phyloP scores from a whole-genome alignment of 2,329 filamentous ascomycete species.

The Incumbomyces lentus region DNA sequence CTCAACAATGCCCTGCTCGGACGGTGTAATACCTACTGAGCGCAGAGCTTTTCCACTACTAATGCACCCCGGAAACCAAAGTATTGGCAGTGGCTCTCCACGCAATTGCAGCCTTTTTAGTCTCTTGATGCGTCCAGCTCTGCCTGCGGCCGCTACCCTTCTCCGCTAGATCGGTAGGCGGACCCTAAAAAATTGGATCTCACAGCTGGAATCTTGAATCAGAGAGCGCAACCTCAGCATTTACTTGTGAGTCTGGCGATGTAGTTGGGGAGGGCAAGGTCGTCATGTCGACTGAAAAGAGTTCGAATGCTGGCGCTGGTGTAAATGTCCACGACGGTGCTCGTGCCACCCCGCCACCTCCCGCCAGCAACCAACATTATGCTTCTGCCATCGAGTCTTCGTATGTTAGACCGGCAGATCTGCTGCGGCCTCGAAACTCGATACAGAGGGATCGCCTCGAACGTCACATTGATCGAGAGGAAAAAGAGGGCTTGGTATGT shows the following conservation, averaged over 20 bases:
- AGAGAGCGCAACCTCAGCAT: too few species aligned
- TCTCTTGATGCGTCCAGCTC: neutral
- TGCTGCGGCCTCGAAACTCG: constrained; percentile 31
- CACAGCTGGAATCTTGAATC: too few species aligned
- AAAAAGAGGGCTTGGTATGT: constrained; percentile 40
- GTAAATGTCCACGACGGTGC: neutral
- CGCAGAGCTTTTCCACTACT: too few species aligned
- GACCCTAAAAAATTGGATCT: neutral
- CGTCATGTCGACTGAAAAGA: constrained; percentile 7
- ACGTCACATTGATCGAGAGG: constrained; percentile 39
- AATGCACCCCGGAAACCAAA: constrained; percentile 1
- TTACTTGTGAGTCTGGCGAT: neutral
- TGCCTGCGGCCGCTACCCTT: neutral
- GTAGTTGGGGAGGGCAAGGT: neutral
- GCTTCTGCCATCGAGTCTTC: constrained; percentile 24
- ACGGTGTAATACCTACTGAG: too few species aligned
- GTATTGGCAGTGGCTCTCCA: neutral
- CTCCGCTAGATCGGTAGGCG: constrained; percentile 1
- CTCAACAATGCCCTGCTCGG: too few species aligned
- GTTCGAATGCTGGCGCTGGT: neutral
- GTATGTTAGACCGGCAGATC: constrained; percentile 40
- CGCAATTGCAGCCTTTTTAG: neutral
- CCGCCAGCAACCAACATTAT: neutral
- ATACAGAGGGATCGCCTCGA: constrained; percentile 27
- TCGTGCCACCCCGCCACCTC: neutral